Conservation (phyloP, 2,329 filamentous ascomycete genomes). For the Karstenula rhodostoma region DNA sequence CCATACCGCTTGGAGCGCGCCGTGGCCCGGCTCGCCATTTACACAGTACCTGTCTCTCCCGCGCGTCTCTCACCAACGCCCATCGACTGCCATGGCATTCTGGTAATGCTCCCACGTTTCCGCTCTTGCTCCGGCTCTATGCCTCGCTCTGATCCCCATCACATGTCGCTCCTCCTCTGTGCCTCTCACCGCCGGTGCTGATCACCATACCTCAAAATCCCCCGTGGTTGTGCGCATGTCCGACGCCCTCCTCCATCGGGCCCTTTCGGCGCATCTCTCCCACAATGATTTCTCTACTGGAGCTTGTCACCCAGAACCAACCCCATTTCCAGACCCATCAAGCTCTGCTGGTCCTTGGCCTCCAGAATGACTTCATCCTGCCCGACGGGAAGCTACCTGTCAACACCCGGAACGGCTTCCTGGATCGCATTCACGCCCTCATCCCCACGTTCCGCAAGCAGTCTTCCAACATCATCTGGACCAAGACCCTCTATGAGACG, state of each 20-base stretch:
- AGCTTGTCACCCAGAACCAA: slow-evolving; percentile 55
- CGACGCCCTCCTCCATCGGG: background rate
- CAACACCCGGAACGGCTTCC: slow-evolving; percentile 68
- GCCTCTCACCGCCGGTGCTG: slow-evolving; percentile 19
- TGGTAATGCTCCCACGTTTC: slow-evolving; percentile 21
- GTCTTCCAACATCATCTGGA: slow-evolving; percentile 80
- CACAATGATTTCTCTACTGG: slow-evolving; percentile 48
- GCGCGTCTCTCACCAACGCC: slow-evolving; percentile 14
- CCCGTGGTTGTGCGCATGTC: slow-evolving; percentile 21
- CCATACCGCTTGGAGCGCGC: slow-evolving; percentile 18
- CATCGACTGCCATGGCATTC: slow-evolving; percentile 21
- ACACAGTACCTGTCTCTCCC: slow-evolving; percentile 2
- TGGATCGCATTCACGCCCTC: slow-evolving; percentile 72
- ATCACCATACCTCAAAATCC: background rate
- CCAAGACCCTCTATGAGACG: slow-evolving; percentile 77
- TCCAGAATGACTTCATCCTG: slow-evolving; percentile 88
- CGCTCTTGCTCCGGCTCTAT: slow-evolving; percentile 17
- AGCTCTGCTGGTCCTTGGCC: slow-evolving; percentile 83
- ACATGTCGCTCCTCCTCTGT: slow-evolving; percentile 16
- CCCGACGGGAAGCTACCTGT: slow-evolving; percentile 73
- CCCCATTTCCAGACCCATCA: slow-evolving; percentile 66
- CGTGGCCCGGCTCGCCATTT: slow-evolving; percentile 19
- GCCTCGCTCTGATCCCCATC: slow-evolving; percentile 15
- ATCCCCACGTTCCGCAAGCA: slow-evolving; percentile 75
- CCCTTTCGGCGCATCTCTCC: slow-evolving; percentile 5